Base-by-base conservation (phyloP, 306 rosid genomes). In the Gillenia trifoliata region DNA sequence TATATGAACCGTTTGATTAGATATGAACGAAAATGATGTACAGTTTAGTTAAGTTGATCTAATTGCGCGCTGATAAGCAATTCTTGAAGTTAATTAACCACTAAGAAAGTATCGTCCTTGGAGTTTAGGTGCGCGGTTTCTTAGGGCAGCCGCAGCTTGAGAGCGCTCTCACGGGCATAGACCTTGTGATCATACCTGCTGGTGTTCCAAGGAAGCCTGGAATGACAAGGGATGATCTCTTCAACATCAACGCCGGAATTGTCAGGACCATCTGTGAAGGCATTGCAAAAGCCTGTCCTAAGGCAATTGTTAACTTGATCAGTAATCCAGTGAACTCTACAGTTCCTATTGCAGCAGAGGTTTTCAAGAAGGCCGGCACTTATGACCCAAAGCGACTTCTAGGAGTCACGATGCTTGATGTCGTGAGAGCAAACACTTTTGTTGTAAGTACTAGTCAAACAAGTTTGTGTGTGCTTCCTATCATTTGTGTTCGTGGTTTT, bases 281-380 rank as follows among this genome's bases (percentile, higher is more conserved):
- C 78, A 78, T 95, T 81, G 82, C 92, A 11, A 90, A 86, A 78
- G 31, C 70, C 84, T 95, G 99, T 69, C 97, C 99, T 33, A 82
- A 81, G 79, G 99, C 97, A 30, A 61, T 95, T 71, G 97, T 95
- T 73, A 95, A 95, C 89, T 82, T 95, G 90, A 95, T 95, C 55
- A 92, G 99, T 72, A 95, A 95, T 82, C 99, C 98, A 13, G 99
- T 92, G 77, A 95, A 95, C 75, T 92, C 98, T 68, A 95, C 99
- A 1, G 99, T 92, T 68, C 82, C 99, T 26, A 90, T 92, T 80
- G 98, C 99, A 43, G 93, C 99, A 0, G 99, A 92, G 85, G 99
- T 95, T 73, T 92, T 95, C 81, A 92, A 95, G 92, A 92, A 75
- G 67, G 93, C 98, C 2, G 98, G 98, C 31, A 92, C 89, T 29